Evolutionary conservation across 768 basidiomycete genomes (phyloP), one percentile per base, ranked within the genome.

Genomic region (Lanmaoa rubissima): DNA sequence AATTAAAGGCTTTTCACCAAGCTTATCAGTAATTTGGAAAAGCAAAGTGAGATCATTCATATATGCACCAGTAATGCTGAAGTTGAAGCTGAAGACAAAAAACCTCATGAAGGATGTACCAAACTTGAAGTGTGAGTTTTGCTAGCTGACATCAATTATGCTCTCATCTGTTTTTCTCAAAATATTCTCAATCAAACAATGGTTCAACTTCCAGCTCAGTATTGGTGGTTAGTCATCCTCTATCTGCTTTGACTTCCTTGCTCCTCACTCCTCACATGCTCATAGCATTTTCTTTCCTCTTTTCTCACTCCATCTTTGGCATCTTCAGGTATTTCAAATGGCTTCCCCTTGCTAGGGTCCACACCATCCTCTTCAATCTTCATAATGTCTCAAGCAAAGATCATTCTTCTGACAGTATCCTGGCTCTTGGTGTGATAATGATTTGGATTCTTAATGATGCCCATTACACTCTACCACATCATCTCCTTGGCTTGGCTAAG

Each of bases 261-360:
- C 4, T 5, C 28, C 4, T 28, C 28, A 28, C 28, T 28, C n/a
- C n/a, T n/a, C n/a, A n/a, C n/a, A n/a, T n/a, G n/a, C n/a, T n/a
- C n/a, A n/a, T n/a, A n/a, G n/a, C n/a, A n/a, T n/a, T n/a, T n/a
- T n/a, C n/a, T n/a, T n/a, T n/a, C n/a, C n/a, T n/a, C n/a, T n/a
- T n/a, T n/a, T n/a, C n/a, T n/a, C n/a, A 28, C 4, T 28, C 28
- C 28, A 28, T 28, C 28, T 28, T 4, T 28, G 1, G n/a, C n/a
- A 4, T 28, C 5, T 28, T 5, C 7, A 39, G 57, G 53, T 51
- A 59, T 6, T 61, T 59, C 44, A 61, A 61, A 19, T 59, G 21
- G 19, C 26, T 54, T 3, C 31, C n/a, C 1, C 53, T 60, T 2
- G 31, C 35, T 13, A 39, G 31, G 0, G 8, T 44, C 1, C 13